Base-by-base conservation (phyloP, 2,329 filamentous ascomycete species). In the Parastagonospora avenae region DNA sequence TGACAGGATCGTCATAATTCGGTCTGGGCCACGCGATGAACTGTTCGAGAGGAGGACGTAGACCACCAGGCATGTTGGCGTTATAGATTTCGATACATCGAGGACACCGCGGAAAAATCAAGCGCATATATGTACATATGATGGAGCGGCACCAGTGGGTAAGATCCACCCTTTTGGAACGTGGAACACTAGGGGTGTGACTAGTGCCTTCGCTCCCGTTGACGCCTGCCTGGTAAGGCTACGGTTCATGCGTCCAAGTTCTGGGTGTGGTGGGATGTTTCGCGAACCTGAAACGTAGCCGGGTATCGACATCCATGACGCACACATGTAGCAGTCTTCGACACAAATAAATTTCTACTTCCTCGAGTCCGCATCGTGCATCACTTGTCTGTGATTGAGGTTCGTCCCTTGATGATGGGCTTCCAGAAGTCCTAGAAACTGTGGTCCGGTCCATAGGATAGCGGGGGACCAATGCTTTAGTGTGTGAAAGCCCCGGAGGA, bases 61-160 rank as follows among this genome's bases (percentile, higher is more conserved):
- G 54, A 29, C 59, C 60, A 12, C 63, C 63, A 36, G 54, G 57
- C 63, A 66, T 64, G 35, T 33, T 27, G 19, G 6, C 14, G 27
- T 24, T 24, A 5, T 24, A 24, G 3, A 3, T 24, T 24, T 24
- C 19, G 19, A 5, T 5, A 24, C 19, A 24, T 5, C 3, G 19
- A 24, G 19, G 19, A 5, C 19, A 24, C 19, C 19, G 19, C 19
- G 19, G 19, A 5, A 24, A 5, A 5, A 24, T 24, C 19, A 24
- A 24, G 19, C 19, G 19, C 19, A 24, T 24, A 24, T 24, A 24
- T 24, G 19, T 24, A 24, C 19, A 24, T 24, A 24, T 24, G 19
- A 24, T 24, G 5, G 19, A 24, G 19, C 19, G 19, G 19, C 19
- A 24, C 19, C 3, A 5, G 19, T 24, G 19, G 19, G 19, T 24